Conservation (phyloP, 2,329 filamentous ascomycete species). For the Drechslera avenae region DNA sequence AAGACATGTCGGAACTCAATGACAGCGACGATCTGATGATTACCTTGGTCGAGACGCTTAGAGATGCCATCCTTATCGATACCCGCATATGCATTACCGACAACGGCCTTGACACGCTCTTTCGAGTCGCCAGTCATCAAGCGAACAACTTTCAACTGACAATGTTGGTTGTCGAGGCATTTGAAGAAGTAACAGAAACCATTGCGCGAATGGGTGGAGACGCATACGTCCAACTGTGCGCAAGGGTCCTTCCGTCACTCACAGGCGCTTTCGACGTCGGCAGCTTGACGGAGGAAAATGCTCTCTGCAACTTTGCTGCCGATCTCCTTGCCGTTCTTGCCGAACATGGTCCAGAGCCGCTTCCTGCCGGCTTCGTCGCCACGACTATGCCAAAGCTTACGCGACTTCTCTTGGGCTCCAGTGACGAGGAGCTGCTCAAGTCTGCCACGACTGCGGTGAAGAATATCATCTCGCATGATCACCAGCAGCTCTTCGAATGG, state of each 20-base stretch:
- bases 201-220: slow-evolving; percentile 69
- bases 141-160: slow-evolving; percentile 90
- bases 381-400: slow-evolving; percentile 87
- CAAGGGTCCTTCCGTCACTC: slow-evolving; percentile 84
- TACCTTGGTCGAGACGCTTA: slow-evolving; percentile 83
- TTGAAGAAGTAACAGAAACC: slow-evolving; percentile 80
- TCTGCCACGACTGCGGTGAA: slow-evolving; percentile 85
- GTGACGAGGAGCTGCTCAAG: slow-evolving; percentile 86
- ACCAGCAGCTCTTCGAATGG: slow-evolving; percentile 87
- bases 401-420: slow-evolving; percentile 77
- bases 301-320: slow-evolving; percentile 83
- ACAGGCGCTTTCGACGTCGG: slow-evolving; percentile 90
- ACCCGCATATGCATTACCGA: slow-evolving; percentile 74
- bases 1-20: slow-evolving; percentile 80
- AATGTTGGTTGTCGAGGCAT: slow-evolving; percentile 84
- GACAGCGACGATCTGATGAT: slow-evolving; percentile 93
- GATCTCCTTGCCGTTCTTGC: slow-evolving; percentile 82
- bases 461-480: slow-evolving; percentile 87
- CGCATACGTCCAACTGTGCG: slow-evolving; percentile 77
- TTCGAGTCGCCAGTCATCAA: slow-evolving; percentile 85
- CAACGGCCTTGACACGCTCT: slow-evolving; percentile 80
- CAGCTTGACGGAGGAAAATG: slow-evolving; percentile 81
- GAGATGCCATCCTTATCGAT: slow-evolving; percentile 81
- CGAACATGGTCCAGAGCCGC: slow-evolving; percentile 80
- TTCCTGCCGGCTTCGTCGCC: slow-evolving; percentile 84